Conservation (phyloP, 768 basidiomycete genomes). For the Rhodotorula graminis region DNA sequence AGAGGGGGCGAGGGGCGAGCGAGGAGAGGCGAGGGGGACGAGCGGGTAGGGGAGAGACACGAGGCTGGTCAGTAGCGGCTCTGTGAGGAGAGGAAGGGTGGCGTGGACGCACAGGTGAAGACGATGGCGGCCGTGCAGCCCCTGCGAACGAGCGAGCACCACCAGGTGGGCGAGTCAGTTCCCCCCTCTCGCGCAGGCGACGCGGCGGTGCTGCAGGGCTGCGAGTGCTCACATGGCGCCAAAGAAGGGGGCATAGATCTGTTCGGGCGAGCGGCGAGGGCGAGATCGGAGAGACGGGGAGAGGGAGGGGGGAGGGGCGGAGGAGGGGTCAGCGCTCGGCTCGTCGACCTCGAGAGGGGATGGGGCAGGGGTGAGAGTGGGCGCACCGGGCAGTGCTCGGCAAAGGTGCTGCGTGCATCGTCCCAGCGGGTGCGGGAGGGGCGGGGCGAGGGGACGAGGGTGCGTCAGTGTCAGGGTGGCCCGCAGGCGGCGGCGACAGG, state of each 20-base stretch:
- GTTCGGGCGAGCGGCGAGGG: neutral
- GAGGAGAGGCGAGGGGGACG: too few relatives aligned
- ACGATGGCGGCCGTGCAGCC: slow-evolving; percentile 92
- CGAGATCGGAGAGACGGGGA: neutral
- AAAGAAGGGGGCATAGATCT: slow-evolving; percentile 95
- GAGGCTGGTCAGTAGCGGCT: neutral
- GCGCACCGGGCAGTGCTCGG: slow-evolving; percentile 39
- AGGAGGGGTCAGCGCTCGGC: neutral
- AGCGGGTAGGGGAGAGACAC: neutral
- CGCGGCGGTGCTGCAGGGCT: too few relatives aligned
- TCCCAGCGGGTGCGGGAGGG: neutral
- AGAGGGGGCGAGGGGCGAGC: too few relatives aligned
- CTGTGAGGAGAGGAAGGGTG: neutral
- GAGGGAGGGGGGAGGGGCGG: neutral
- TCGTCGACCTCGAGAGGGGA: too few relatives aligned
- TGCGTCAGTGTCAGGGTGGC: slow-evolving; percentile 12
- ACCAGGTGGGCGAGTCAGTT: neutral
- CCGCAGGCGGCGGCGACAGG: neutral
- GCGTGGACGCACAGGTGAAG: slow-evolving; percentile 75
- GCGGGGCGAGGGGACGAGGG: neutral
- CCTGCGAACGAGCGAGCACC: slow-evolving; percentile 52
- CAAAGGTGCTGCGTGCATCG: slow-evolving; percentile 24
- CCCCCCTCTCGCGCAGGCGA: neutral
- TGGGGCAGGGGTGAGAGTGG: neutral
- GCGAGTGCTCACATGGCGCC: slow-evolving; percentile 69